phyloP scores from a whole-genome alignment of 805 yeast genomes.

The Wickerhamiella bombiphila region DNA sequence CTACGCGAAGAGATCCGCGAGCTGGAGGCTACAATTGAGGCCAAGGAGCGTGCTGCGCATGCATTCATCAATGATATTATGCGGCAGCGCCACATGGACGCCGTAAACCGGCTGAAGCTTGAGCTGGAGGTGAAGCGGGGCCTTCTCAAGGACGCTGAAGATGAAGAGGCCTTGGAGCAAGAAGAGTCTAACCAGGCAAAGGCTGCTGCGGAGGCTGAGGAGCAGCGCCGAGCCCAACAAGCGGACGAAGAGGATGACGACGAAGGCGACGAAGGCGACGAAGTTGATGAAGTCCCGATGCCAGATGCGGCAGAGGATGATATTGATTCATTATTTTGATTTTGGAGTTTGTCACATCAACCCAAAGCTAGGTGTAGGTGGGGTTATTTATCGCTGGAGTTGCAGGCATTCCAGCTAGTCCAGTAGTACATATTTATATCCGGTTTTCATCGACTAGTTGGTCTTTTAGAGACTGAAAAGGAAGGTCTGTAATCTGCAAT shows the following conservation, averaged over 20 bases:
- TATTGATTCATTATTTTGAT: constrained; percentile 17
- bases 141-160: constrained; percentile 33
- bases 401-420: neutral
- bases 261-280: constrained; percentile 22
- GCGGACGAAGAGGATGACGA: constrained; percentile 25
- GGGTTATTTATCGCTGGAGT: no score
- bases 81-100: constrained; percentile 73
- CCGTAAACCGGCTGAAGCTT: constrained; percentile 58
- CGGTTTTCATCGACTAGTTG: no score
- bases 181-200: constrained; percentile 10
- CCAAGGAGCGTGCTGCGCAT: constrained; percentile 56
- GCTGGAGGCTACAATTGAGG: constrained; percentile 58
- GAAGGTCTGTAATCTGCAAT: no score
- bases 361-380: no score
- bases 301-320: constrained; percentile 25
- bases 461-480: no score
- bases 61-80: constrained; percentile 70
- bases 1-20: constrained; percentile 77
- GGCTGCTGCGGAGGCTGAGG: constrained; percentile 17
- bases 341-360: no score
- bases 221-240: constrained; percentile 17
- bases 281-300: constrained; percentile 23
- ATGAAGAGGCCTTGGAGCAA: constrained; percentile 16
- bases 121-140: constrained; percentile 70
- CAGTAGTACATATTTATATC: neutral